Evolutionary conservation across 257 asterid genomes (phyloP), one percentile per base, ranked within the genome.

Genomic region (Lavandula angustifolia): DNA sequence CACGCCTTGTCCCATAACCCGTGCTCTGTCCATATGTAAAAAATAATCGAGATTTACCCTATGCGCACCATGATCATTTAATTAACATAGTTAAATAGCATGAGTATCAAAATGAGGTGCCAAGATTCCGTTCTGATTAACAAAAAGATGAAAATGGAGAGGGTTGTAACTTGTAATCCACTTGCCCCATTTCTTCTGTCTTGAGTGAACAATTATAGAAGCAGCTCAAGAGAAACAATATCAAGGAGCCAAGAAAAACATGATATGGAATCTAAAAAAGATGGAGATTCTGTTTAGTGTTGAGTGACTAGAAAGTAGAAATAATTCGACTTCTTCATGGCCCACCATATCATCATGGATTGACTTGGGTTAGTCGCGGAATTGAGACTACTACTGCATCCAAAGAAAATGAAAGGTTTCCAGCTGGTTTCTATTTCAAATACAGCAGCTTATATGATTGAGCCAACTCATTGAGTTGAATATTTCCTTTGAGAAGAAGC

Each of bases 291-390:
- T 72, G 69, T 51, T 54, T 70, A 81, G 80, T 81, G 86, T 75
- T 78, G 70, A 73, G 70, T 81, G 86, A 81, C 84, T 66, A 75
- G 79, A 81, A 81, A 81, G 80, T 54, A 70, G 64, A 66, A 76
- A 78, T 75, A 75, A 81, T 73, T 75, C 80, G 68, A 62, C 70
- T 78, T 22, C 47, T 34, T 53, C 29, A 38, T 53, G 78, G 73
- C 73, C 78, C 78, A 53, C 78, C 66, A 54, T 47, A 60, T 59
- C 46, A 50, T 68, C 38, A 44, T 14, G 43, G 44, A 40, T 53
- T 65, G 66, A 34, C 29, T 54, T 7, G 33, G 33, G n/a, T n/a
- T n/a, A n/a, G n/a, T n/a, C n/a, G n/a, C n/a, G n/a, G 44, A 64
- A 4, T 14, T 34, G 14, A 47, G 33, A n/a, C n/a, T n/a, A 7